Conservation (phyloP, 2,329 filamentous ascomycete genomes). For the Sporothrix mexicana region DNA sequence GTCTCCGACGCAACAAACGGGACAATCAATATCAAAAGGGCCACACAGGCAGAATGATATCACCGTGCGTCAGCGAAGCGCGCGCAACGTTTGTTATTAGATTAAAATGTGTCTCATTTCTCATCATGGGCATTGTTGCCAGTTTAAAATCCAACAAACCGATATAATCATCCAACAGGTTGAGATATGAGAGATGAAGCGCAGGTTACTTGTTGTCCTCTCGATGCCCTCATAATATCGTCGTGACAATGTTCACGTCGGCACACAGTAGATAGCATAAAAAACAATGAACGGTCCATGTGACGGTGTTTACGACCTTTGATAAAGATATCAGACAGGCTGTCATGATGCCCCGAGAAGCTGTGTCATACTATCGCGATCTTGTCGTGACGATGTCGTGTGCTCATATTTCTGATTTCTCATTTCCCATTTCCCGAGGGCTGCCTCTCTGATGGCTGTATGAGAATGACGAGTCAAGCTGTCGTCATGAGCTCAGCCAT, state of each 20-base stretch:
- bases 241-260: neutral
- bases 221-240: neutral
- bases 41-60: neutral
- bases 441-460: neutral
- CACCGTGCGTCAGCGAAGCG: neutral
- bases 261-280: neutral
- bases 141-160: neutral
- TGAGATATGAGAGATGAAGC: neutral
- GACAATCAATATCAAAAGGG: neutral
- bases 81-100: neutral
- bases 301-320: neutral
- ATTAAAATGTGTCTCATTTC: constrained; percentile 16
- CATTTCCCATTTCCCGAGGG: neutral
- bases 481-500: constrained; percentile 2
- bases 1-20: neutral
- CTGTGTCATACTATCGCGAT: neutral
- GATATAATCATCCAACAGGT: neutral
- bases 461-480: neutral
- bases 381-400: neutral
- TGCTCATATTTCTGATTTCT: too few relatives aligned
- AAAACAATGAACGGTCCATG: neutral
- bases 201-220: neutral
- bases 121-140: neutral
- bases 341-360: neutral
- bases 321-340: neutral